Evolutionary conservation across 1,284 basidiomycete genomes (phyloP), one percentile per base, ranked within the genome.

Genomic region (Ustilago bromivora): DNA sequence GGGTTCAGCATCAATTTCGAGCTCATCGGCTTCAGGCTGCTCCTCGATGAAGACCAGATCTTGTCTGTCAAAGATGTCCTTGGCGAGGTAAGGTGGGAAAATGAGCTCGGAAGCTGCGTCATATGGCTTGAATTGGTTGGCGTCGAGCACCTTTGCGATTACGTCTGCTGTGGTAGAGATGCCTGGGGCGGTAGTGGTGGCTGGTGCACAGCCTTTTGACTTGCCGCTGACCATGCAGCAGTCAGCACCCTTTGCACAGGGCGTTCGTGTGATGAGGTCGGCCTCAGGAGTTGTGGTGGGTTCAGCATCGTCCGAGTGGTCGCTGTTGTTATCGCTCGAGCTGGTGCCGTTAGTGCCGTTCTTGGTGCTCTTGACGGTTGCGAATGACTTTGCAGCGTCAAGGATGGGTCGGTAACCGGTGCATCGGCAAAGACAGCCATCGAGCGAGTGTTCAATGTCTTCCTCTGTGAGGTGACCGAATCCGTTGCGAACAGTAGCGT

Each of bases 341-440:
- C 32, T 59, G 8, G 61, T 31, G 28, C n/a, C 49, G 47, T 46
- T 66, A 11, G 54, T n/a, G 28, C 49, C 47, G 32, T 15, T 47
- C 23, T 66, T 66, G 56, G 32, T 43, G 68, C 59, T 61, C 47
- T 79, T 79, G 49, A 75, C 71, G 23, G 76, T 77, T 28, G 81
- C 81, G 31, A 82, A 82, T 1, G 77, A 78, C 64, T 82, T 82
- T 31, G 80, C 76, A n/a, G 81, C 81, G 28, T 82, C 81, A 9
- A 82, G 58, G 47, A 82, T 82, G 35, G 81, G 81, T 8, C 81
- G 52, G 40, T 82, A 81, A 23, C 81, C 81, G 8, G 81, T 82
- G 58, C 81, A 86, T 6, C 86, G 78, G 71, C 87, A 87, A 5
- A 87, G 71, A 64, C 87, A 87, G 7, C 86, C 86, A 57, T 87